Evolutionary conservation across 2,329 filamentous ascomycete genomes (phyloP).

Genomic region (Bimuria novae-zelandiae): DNA sequence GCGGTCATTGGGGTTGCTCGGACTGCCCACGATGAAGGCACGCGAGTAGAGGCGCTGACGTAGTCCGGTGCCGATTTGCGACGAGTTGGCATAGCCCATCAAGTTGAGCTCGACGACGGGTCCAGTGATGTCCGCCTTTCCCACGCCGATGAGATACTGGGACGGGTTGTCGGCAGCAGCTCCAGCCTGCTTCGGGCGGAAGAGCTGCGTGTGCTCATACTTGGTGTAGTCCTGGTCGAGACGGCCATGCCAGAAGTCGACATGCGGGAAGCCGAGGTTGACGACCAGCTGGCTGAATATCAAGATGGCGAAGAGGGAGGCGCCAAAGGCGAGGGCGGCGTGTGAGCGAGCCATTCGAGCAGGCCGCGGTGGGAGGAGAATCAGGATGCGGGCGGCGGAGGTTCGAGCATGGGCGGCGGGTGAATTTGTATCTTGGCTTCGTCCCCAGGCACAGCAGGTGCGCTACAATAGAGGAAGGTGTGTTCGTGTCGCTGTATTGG

Average conservation of each 20-base stretch:
- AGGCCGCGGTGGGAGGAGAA: conserved; percentile 21
- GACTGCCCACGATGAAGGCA: conserved; percentile 82
- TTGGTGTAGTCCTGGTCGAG: conserved; percentile 28
- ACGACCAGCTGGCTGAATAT: conserved; percentile 42
- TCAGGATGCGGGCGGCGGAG: conserved; percentile 6
- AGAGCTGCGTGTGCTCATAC: conserved; percentile 30
- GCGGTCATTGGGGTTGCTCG: conserved; percentile 67
- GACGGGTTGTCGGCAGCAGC: conserved; percentile 45
- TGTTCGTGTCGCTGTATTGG: background rate
- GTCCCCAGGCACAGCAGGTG: background rate
- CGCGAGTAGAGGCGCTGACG: conserved; percentile 87
- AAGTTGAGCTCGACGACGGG: conserved; percentile 89
- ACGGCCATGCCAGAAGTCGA: conserved; percentile 44
- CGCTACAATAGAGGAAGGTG: conserved; percentile 8
- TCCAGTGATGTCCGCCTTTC: conserved; percentile 74
- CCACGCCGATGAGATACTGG: conserved; percentile 68
- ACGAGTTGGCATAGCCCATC: conserved; percentile 88
- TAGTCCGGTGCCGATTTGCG: conserved; percentile 80
- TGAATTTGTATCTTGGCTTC: background rate
- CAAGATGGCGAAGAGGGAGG: conserved; percentile 39
- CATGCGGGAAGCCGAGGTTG: conserved; percentile 40
- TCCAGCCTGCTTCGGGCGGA: conserved; percentile 34
- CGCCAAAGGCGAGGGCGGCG: conserved; percentile 43
- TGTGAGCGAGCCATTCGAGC: conserved; percentile 47
- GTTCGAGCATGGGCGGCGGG: conserved; percentile 17